Percentiles rank a stretch among this genome's conserved stretches.
These are phyloP conservation scores for Agroathelia rolfsii DNA, from an alignment of 1,284 basidiomycete genomes.

Conservation along the genomic window DNA sequence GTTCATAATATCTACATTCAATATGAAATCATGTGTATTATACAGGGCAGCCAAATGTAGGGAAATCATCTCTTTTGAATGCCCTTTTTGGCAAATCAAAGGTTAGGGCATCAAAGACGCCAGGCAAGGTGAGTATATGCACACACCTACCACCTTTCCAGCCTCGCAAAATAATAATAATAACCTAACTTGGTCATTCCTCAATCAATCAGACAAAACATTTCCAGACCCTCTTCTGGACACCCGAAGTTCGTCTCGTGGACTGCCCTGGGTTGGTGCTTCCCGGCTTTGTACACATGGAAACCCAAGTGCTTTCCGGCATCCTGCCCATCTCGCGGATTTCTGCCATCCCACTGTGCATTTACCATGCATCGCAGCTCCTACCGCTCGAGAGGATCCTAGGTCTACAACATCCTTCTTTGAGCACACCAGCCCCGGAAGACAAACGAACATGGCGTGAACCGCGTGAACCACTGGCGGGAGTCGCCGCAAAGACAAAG, in stretches of 20 bases:
- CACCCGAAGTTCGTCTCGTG: conserved; percentile 68
- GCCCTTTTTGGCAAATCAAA: conserved; percentile 77
- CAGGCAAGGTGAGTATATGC: conserved; percentile 78
- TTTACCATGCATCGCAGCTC: conserved; percentile 56
- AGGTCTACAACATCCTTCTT: conserved; percentile 42
- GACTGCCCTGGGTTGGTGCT: conserved; percentile 84
- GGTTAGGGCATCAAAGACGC: conserved; percentile 81
- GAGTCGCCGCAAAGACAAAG: conserved; percentile 14
- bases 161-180: conserved; percentile 1
- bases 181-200: conserved; percentile 3
- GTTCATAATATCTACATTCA: conserved; percentile 2
- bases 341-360: conserved; percentile 70
- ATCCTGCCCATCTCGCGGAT: conserved; percentile 86
- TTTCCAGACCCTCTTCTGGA: conserved; percentile 88
- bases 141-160: background rate
- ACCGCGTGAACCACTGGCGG: conserved; percentile 30
- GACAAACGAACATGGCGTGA: conserved; percentile 69
- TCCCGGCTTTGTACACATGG: conserved; percentile 70
- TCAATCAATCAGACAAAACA: conserved; percentile 66
- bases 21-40: conserved; percentile 2
- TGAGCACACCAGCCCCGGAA: conserved; percentile 25
- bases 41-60: conserved; percentile 85
- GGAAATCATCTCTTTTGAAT: conserved; percentile 86
- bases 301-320: conserved; percentile 71
- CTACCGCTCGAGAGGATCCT: conserved; percentile 75